Conservation (phyloP, 352 stramenopile genomes). For the Globisporangium polare region DNA sequence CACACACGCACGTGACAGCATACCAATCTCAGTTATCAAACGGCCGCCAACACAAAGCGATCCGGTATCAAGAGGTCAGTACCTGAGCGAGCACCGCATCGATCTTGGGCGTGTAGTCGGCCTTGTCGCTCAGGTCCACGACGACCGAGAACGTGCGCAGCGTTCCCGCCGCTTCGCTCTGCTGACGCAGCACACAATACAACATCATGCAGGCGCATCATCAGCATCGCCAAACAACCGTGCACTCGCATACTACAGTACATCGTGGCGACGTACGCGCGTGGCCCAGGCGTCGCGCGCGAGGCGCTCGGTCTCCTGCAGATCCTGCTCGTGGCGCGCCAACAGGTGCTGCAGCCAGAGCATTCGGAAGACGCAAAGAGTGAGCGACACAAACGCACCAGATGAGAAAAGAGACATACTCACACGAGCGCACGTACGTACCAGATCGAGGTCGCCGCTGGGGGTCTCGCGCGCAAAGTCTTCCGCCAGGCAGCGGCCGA, state of each 20-base stretch:
- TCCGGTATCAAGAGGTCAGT: conserved; percentile 5
- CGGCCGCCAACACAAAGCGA: neutral
- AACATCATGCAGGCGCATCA: neutral
- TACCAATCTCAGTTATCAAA: neutral
- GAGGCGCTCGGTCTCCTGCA: conserved; percentile 53
- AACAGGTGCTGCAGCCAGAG: conserved; percentile 40
- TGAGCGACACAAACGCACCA: no score
- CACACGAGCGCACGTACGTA: conserved; percentile 17
- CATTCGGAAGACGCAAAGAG: neutral
- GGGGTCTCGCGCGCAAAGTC: conserved; percentile 52
- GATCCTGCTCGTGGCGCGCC: conserved; percentile 42
- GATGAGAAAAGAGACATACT: neutral
- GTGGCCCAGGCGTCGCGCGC: conserved; percentile 28
- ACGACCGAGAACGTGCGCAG: conserved; percentile 31
- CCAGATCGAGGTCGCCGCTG: conserved; percentile 41
- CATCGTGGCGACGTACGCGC: conserved; percentile 1
- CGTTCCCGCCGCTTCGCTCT: conserved; percentile 12
- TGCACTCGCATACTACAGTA: neutral
- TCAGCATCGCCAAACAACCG: neutral
- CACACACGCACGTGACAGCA: neutral
- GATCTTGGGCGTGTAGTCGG: conserved; percentile 47
- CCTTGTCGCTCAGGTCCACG: conserved; percentile 43
- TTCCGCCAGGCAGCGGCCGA: conserved; percentile 67
- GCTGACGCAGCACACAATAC: neutral
- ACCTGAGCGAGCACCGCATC: conserved; percentile 36